Conservation (phyloP, 345 rosid species). For the Brassica juncea region DNA sequence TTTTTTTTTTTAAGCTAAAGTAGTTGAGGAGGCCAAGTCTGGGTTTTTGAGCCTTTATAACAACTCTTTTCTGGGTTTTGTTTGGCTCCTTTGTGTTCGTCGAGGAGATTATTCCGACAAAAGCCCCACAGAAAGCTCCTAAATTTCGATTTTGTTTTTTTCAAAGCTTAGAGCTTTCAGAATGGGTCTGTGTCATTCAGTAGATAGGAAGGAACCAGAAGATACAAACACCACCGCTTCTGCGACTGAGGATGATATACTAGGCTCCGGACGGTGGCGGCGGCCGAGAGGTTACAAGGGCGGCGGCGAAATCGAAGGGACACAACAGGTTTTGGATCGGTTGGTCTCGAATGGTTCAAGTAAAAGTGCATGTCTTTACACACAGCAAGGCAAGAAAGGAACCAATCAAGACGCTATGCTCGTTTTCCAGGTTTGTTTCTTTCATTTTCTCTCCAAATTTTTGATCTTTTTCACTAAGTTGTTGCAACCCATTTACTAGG, state of each 20-base stretch:
- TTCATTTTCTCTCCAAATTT: neutral
- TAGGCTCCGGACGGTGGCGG: slow-evolving; percentile 55
- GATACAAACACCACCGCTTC: slow-evolving; percentile 34
- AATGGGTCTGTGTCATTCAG: slow-evolving; percentile 82
- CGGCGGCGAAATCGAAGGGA: slow-evolving; percentile 45
- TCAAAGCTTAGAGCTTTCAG: neutral
- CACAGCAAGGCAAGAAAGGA: slow-evolving; percentile 97
- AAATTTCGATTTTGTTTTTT: neutral
- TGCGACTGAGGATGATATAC: slow-evolving; percentile 28
- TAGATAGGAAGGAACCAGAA: slow-evolving; percentile 42
- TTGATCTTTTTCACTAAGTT: slow-evolving; percentile 4
- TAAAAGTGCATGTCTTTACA: slow-evolving; percentile 68
- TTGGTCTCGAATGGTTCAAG: slow-evolving; percentile 62
- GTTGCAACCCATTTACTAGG: neutral
- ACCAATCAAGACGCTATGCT: slow-evolving; percentile 98
- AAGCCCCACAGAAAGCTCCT: neutral
- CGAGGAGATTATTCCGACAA: slow-evolving; percentile 30
- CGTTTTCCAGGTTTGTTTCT: slow-evolving; percentile 76
- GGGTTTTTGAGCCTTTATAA: neutral
- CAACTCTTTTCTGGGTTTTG: slow-evolving; percentile 21
- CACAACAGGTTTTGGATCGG: slow-evolving; percentile 56
- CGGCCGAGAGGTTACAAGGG: slow-evolving; percentile 45
- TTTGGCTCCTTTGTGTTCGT: slow-evolving; percentile 2
- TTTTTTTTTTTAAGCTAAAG: too few species aligned
- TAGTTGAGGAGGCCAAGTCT: too few species aligned